Base-by-base conservation (phyloP, 176 grass and related monocot genomes). In the Aegilops tauschii region DNA sequence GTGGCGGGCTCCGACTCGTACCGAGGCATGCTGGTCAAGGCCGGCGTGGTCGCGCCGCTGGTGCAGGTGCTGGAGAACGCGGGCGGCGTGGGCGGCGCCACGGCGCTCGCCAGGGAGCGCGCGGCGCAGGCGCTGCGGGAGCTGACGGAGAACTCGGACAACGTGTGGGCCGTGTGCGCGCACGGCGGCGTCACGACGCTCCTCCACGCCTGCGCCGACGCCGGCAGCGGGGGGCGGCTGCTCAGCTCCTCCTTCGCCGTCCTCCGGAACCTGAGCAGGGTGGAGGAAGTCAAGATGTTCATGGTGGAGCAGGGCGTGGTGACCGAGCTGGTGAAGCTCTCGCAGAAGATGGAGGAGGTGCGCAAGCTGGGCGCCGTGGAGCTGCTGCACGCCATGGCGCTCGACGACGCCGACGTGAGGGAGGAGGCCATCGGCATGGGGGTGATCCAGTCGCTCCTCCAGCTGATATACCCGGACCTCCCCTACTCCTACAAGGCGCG, bases 71-170 rank as follows among this genome's bases (percentile, higher is more conserved):
- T 98, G 85, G 90, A 98, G 81, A 91, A 45, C 42, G 65, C 78
- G 25, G 83, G 29, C 21, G 80, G 5, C 13, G 73, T 39, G 42
- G 65, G 23, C 36, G 42, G 9, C 10, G 82, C 77, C 79, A 87
- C 84, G 3, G 82, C 65, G 83, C 61, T 72, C 28, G 88, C 69
- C 35, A 94, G 86, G 85, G 88, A 94, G 86, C 89, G 82, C 17
- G 88, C 93, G 42, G 93, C 79, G 50, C 73, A 88, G 82, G 63
- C 84, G 69, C 81, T 98, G 86, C 86, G 67, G 29, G 91, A 88
- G 61, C 89, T 98, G 77, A 98, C 96, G 17, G 92, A 92, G 83
- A 98, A 98, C 67, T 98, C 96, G 1, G 92, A 98, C 69, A 98
- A 98, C 79, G 92, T 91, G 82, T 98, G 96, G 96, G 94, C 96